Evolutionary conservation across 805 yeast genomes (phyloP).

Genomic region (Monosporozyma aquatica): DNA sequence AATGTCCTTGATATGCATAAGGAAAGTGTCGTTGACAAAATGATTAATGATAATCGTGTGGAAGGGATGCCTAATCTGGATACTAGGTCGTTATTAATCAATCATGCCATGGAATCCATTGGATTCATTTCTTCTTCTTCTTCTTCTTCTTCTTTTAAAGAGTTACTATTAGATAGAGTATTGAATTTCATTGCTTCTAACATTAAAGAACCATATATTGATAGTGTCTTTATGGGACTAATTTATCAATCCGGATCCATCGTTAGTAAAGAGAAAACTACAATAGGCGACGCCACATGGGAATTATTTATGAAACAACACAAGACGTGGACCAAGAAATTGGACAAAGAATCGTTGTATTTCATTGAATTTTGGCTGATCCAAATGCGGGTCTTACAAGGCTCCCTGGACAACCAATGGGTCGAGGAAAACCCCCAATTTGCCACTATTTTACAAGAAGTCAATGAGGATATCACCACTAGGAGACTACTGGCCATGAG

Average conservation of each 20-base stretch:
- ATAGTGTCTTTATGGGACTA: slow-evolving; percentile 49
- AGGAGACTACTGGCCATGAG: neutral
- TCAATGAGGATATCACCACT: neutral
- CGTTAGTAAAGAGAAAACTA: neutral
- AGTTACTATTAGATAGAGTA: slow-evolving; percentile 41
- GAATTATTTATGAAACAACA: slow-evolving; percentile 49
- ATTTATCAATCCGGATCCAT: slow-evolving; percentile 26
- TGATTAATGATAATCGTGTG: neutral
- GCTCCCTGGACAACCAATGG: too few species aligned
- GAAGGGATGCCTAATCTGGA: neutral
- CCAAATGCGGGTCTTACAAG: neutral
- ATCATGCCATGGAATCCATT: slow-evolving; percentile 41
- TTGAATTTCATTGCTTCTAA: slow-evolving; percentile 50
- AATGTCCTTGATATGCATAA: slow-evolving; percentile 46
- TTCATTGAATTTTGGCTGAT: neutral
- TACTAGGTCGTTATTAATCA: slow-evolving; percentile 8
- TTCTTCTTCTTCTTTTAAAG: slow-evolving; percentile 30
- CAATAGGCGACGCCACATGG: slow-evolving; percentile 35
- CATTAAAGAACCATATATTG: slow-evolving; percentile 43
- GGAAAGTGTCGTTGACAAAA: slow-evolving; percentile 7
- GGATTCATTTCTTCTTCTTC: slow-evolving; percentile 31
- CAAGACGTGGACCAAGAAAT: slow-evolving; percentile 42
- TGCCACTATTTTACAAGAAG: neutral
- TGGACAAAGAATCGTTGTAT: neutral
- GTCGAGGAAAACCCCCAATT: neutral